Conservation (phyloP, 768 basidiomycete genomes). For the Tricholoma matsutake region DNA sequence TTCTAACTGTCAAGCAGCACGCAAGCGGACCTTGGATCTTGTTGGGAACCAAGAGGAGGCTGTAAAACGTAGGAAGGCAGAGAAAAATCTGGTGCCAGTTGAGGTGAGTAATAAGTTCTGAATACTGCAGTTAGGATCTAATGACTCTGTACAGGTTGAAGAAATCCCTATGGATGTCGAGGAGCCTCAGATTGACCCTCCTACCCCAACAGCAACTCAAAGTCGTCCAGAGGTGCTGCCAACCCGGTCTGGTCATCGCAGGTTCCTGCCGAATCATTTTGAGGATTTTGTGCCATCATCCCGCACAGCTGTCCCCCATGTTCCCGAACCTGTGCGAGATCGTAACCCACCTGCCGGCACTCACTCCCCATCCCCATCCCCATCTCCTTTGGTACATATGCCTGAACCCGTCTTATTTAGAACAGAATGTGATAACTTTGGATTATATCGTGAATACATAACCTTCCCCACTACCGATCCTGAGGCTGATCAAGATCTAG, state of each 20-base stretch:
- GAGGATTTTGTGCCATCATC: conserved; percentile 2
- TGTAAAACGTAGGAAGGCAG: no score
- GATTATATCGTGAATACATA: conserved; percentile 20
- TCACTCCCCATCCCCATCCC: not conserved
- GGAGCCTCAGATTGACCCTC: no score
- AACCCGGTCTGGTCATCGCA: not conserved
- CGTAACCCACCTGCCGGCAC: not conserved
- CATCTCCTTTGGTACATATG: conserved; percentile 1
- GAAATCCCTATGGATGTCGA: no score
- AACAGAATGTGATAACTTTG: conserved; percentile 18
- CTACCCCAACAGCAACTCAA: no score
- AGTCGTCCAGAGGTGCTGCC: no score
- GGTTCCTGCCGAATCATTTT: not conserved
- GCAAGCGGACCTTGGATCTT: no score
- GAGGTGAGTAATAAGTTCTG: no score
- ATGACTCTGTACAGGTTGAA: no score
- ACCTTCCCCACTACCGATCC: conserved; percentile 8
- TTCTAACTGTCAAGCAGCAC: no score
- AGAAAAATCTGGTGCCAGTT: no score
- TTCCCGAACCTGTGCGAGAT: not conserved
- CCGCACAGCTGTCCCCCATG: conserved; percentile 2
- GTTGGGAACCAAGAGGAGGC: no score
- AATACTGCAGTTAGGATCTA: no score
- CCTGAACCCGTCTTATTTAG: conserved; percentile 1
- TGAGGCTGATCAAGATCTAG: conserved; percentile 12